phyloP scores from a whole-genome alignment of 1,284 basidiomycete genomes.

The Cutaneotrichosporon dermatis region DNA sequence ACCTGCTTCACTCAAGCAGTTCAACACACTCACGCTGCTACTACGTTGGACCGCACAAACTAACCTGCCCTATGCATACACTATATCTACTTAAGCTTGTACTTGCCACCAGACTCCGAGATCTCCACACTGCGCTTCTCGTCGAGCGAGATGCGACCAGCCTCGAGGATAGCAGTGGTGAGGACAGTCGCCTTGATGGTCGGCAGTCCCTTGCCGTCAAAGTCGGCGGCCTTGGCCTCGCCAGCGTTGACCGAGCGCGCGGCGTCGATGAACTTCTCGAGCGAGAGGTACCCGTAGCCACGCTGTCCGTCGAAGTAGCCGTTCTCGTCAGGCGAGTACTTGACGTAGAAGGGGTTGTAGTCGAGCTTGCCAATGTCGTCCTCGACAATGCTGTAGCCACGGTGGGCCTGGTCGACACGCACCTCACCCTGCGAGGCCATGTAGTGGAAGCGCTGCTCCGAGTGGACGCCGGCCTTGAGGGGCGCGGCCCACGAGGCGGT shows the following conservation, averaged over 20 bases:
- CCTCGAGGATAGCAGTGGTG: conserved; percentile 86
- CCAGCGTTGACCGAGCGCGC: conserved; percentile 63
- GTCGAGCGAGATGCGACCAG: conserved; percentile 81
- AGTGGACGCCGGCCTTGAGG: conserved; percentile 59
- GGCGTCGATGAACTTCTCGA: conserved; percentile 75
- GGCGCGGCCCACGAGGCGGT: conserved; percentile 69
- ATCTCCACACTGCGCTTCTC: conserved; percentile 77
- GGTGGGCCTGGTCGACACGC: conserved; percentile 83
- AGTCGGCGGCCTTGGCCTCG: conserved; percentile 59
- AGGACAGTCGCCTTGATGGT: conserved; percentile 70
- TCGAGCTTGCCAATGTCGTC: conserved; percentile 63
- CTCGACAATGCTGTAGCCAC: conserved; percentile 82
- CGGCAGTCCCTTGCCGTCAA: conserved; percentile 73
- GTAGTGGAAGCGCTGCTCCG: conserved; percentile 89
- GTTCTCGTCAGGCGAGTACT: conserved; percentile 83
- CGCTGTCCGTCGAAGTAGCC: conserved; percentile 90
- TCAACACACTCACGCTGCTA: too few relatives aligned
- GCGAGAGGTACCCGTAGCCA: conserved; percentile 82
- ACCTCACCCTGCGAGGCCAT: conserved; percentile 92
- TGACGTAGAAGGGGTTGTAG: conserved; percentile 25
- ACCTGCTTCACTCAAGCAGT: too few relatives aligned
- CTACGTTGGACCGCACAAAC: too few relatives aligned
- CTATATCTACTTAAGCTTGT: conserved; percentile 54
- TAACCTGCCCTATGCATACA: background rate
- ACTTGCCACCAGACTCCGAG: conserved; percentile 59